A percentile compares a stretch with the other conserved stretches of the same genome.
phyloP scores from a whole-genome alignment of 495 filamentous ascomycete species.

The Neurospora sp. region DNA sequence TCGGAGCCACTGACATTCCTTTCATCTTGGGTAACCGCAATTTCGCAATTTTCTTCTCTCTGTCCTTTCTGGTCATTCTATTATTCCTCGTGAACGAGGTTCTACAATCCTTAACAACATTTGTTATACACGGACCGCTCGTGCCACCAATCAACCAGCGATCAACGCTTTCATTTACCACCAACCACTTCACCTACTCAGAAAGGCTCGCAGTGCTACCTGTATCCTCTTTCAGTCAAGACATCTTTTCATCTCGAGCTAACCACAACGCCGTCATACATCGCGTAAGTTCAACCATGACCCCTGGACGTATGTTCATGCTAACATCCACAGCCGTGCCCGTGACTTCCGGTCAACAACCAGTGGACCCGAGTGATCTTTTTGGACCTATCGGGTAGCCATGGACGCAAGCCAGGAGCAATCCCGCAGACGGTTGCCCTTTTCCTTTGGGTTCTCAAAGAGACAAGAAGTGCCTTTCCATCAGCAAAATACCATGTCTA shows the following conservation, averaged over 20 bases:
- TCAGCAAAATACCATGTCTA: conserved; percentile 13
- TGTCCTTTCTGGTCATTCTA: background rate
- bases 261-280: background rate
- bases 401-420: conserved; percentile 35
- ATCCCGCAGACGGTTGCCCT: background rate
- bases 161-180: background rate
- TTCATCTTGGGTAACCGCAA: conserved; percentile 2
- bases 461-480: conserved; percentile 24
- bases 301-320: conserved; percentile 19
- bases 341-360: conserved; percentile 25
- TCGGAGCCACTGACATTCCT: conserved; percentile 12
- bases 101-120: background rate
- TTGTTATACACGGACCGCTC: background rate
- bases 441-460: background rate
- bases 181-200: conserved; percentile 5
- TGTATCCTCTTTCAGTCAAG: conserved; percentile 4
- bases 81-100: background rate
- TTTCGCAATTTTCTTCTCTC: background rate
- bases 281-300: background rate
- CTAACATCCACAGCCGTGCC: conserved; percentile 19
- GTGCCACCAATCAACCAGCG: conserved; percentile 8
- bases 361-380: conserved; percentile 25
- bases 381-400: conserved; percentile 14
- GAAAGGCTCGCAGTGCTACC: background rate
- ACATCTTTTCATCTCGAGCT: background rate